phyloP scores from a whole-genome alignment of 2,329 filamentous ascomycete genomes.

The Pseudogymnoascus sp. region DNA sequence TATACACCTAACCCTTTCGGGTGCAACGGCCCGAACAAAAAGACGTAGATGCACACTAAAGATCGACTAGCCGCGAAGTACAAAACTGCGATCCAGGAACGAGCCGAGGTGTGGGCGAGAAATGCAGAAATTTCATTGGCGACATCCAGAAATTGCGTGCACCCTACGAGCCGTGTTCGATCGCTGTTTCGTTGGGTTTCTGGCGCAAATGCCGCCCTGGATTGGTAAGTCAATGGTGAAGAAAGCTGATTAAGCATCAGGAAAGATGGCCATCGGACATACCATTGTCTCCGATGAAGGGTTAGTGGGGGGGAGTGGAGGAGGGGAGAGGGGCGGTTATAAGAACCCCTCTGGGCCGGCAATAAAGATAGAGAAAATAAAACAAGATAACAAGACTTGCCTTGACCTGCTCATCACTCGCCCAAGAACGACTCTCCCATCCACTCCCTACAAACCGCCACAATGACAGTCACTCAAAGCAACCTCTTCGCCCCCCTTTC shows the following conservation, averaged over 20 bases:
- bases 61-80: not conserved
- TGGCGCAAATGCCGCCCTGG: not conserved
- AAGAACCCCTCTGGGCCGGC: not conserved
- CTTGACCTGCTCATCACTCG: not conserved
- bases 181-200: constrained; percentile 1
- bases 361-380: not conserved
- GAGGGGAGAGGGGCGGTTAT: not conserved
- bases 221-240: not conserved
- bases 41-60: not conserved
- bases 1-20: not conserved
- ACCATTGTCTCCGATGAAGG: not conserved
- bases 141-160: not conserved
- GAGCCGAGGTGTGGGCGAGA: constrained; percentile 2
- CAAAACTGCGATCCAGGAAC: not conserved
- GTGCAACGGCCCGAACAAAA: not conserved
- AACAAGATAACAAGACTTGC: not conserved
- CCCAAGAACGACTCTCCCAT: not conserved
- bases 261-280: not conserved
- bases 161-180: not conserved
- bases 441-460: not conserved
- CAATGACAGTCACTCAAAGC: constrained; percentile 4
- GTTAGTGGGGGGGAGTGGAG: not conserved
- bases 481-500: constrained; percentile 36
- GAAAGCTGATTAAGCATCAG: not conserved
- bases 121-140: constrained; percentile 6